Evolutionary conservation across 345 rosid genomes (phyloP).

Genomic region (Populus deltoides): DNA sequence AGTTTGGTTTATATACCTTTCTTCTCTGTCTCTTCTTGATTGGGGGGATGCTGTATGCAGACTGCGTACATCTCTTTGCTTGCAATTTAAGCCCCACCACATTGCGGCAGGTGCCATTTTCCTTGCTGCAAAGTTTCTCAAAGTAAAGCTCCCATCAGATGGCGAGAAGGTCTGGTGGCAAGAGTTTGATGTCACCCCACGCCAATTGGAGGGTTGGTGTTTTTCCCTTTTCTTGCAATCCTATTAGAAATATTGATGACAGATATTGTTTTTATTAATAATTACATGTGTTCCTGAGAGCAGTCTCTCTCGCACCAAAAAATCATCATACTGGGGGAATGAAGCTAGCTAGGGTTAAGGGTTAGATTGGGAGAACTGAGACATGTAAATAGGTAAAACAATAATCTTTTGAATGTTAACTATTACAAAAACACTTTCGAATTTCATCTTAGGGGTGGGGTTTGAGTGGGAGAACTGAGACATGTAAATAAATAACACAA

Average conservation of each 20-base stretch:
- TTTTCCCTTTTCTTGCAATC: neutral
- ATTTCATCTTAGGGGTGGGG: neutral
- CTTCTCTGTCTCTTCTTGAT: slow-evolving; percentile 45
- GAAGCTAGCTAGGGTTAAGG: neutral
- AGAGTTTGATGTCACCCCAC: slow-evolving; percentile 43
- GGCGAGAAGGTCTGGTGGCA: slow-evolving; percentile 71
- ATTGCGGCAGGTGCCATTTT: slow-evolving; percentile 91
- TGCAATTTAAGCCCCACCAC: slow-evolving; percentile 91
- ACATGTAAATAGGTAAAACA: no score
- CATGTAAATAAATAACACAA: neutral
- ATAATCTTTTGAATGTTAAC: no score
- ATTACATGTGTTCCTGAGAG: neutral
- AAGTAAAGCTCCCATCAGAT: slow-evolving; percentile 70
- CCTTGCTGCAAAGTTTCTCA: slow-evolving; percentile 77
- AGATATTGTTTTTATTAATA: neutral
- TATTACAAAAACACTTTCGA: neutral
- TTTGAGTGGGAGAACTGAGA: neutral
- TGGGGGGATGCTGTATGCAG: slow-evolving; percentile 59
- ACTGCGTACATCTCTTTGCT: slow-evolving; percentile 85
- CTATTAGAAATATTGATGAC: neutral
- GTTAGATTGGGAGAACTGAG: neutral
- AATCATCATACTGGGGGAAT: neutral
- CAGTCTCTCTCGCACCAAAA: neutral
- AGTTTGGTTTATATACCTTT: slow-evolving; percentile 16
- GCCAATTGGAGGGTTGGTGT: slow-evolving; percentile 43